Percentiles rank a stretch among this genome's conserved stretches.
Conservation (phyloP, 2,329 filamentous ascomycete species). For the Pestalotiopsis sp. region DNA sequence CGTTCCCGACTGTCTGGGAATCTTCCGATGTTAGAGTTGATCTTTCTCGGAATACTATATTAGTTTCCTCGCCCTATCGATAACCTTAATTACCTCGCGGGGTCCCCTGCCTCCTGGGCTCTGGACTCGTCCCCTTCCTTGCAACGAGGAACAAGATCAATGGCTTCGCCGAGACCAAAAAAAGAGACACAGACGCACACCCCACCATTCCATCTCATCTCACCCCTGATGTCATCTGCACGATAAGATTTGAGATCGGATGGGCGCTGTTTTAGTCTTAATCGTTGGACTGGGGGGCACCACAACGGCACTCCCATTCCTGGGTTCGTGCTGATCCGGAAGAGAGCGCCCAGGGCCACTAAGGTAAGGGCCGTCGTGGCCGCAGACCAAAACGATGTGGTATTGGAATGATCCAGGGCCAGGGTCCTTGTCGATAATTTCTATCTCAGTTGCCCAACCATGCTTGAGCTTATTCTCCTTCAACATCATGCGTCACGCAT, state of each 20-base stretch:
- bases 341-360: neutral
- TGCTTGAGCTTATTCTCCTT: too few species aligned
- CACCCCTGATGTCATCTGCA: conserved; percentile 7
- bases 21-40: neutral
- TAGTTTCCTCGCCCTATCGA: conserved; percentile 8
- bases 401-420: neutral
- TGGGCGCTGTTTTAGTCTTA: neutral
- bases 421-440: neutral
- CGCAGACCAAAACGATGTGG: too few species aligned
- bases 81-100: conserved; percentile 4
- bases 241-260: conserved; percentile 8
- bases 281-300: neutral
- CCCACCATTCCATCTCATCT: neutral
- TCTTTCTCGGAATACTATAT: neutral
- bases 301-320: neutral
- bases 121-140: neutral
- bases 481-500: too few species aligned
- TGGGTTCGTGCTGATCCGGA: neutral
- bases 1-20: neutral
- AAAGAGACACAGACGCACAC: neutral
- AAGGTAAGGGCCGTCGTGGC: neutral
- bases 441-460: too few species aligned
- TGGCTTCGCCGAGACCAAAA: neutral
- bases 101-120: neutral
- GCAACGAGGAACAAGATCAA: neutral